Conservation (phyloP, 2,329 filamentous ascomycete species). For the Ophiostoma himal-ulmi region DNA sequence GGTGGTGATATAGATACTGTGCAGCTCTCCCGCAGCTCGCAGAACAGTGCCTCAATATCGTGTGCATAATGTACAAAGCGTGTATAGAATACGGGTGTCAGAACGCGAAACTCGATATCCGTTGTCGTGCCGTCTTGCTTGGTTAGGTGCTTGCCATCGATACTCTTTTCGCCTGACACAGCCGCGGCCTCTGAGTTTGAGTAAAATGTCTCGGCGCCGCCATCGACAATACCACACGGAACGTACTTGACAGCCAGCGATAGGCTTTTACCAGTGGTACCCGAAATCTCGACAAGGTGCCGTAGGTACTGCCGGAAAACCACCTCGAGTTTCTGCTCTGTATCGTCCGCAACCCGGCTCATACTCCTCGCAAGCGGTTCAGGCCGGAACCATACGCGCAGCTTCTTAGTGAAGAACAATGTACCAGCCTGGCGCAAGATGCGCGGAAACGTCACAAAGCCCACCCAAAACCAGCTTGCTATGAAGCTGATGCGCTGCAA, state of each 20-base stretch:
- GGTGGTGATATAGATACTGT: constrained; percentile 54
- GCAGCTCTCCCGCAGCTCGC: constrained; percentile 52
- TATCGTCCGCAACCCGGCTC: constrained; percentile 45
- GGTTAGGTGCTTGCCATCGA: constrained; percentile 14
- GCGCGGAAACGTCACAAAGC: constrained; percentile 58
- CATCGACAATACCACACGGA: constrained; percentile 43
- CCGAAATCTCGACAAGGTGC: constrained; percentile 43
- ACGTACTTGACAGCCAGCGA: constrained; percentile 48
- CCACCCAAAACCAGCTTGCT: constrained; percentile 59
- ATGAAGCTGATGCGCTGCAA: constrained; percentile 45
- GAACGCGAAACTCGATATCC: constrained; percentile 50
- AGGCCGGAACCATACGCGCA: constrained; percentile 61
- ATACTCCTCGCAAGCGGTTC: constrained; percentile 55
- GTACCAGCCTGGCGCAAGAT: constrained; percentile 56
- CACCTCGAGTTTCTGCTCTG: constrained; percentile 44
- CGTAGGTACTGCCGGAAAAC: constrained; percentile 45
- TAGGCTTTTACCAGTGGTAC: neutral
- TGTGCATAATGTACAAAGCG: constrained; percentile 59
- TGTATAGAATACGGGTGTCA: constrained; percentile 62
- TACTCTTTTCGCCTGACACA: neutral
- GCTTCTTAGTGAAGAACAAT: constrained; percentile 50
- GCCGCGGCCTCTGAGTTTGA: constrained; percentile 29
- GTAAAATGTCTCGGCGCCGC: constrained; percentile 36
- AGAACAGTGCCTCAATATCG: constrained; percentile 56
- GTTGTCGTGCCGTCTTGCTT: constrained; percentile 23